Base-by-base conservation (phyloP, 106 monocot species). In the Allium sativum region DNA sequence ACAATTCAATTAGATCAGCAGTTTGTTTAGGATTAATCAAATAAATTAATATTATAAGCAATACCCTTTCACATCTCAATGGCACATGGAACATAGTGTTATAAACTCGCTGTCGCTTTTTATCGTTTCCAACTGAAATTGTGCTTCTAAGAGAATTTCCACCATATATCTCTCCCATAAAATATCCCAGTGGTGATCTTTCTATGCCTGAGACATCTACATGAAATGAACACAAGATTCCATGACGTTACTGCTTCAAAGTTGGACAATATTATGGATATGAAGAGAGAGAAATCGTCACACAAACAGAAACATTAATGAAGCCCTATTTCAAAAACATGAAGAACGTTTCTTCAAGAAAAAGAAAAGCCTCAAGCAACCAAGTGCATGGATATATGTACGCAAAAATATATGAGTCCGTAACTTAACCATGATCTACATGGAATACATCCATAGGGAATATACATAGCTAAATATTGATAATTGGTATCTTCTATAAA, bases 31-130 rank as follows among this genome's bases (percentile, higher is more conserved):
- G 31, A 3, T 31, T 31, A 31, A 31, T 2, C 1, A 31, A 31
- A 50, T 54, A 13, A 15, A 20, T 41, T 12, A 41, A 40, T 65
- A 52, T 48, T 16, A 56, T 42, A 60, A 44, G 42, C 31, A 31
- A 31, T 90, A 96, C 95, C 87, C 83, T 72, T 82, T 96, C 95
- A 69, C 95, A 96, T 79, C 90, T 83, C 79, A 84, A 68, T 47
- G 95, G 95, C 45, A 96, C 81, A 74, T 90, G 84, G 70, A 96
- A 96, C 87, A 96, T 87, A 43, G 90, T 90, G 61, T 96, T 87
- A 52, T 96, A 96, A 54, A 96, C 95, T 58, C 79, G 70, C 45
- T 96, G 95, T 20, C 95, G 68, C 68, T 96, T 87, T 75, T 87
- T 90, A 40, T 87, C 95, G 74, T 90, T 96, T 48, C 95, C 95